These are phyloP conservation scores for Myxozyma sirexii DNA, from an alignment of 805 yeast species.

Conservation along the genomic window DNA sequence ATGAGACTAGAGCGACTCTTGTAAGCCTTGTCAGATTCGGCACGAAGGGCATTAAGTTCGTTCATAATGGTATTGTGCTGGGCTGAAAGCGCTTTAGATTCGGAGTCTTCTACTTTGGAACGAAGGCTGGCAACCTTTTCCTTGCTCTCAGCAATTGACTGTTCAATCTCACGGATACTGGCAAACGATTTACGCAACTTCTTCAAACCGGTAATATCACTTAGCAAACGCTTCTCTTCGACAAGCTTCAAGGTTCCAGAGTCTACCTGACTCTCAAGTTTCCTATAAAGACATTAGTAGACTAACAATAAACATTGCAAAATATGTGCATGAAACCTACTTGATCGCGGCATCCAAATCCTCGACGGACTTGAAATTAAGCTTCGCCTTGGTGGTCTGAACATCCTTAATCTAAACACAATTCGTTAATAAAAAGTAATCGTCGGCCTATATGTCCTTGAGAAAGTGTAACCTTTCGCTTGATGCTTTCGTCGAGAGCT, in stretches of 20 bases:
- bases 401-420: slow-evolving; percentile 62
- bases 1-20: slow-evolving; percentile 67
- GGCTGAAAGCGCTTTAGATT: slow-evolving; percentile 66
- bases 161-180: slow-evolving; percentile 71
- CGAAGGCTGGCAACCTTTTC: slow-evolving; percentile 74
- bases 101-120: slow-evolving; percentile 57
- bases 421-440: not conserved
- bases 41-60: slow-evolving; percentile 67
- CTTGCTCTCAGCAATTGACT: slow-evolving; percentile 76
- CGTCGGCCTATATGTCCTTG: not conserved
- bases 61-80: slow-evolving; percentile 70
- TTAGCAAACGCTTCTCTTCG: slow-evolving; percentile 82
- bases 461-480: slow-evolving; percentile 42
- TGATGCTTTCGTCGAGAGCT: slow-evolving; percentile 66
- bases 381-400: slow-evolving; percentile 68
- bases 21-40: slow-evolving; percentile 60
- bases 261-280: slow-evolving; percentile 72
- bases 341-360: slow-evolving; percentile 38
- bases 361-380: slow-evolving; percentile 54
- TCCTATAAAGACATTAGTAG: slow-evolving; percentile 4
- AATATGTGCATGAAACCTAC: not conserved
- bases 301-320: not conserved
- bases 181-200: slow-evolving; percentile 79
- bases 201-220: slow-evolving; percentile 82
- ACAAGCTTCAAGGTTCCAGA: slow-evolving; percentile 82